phyloP scores from a whole-genome alignment of 345 rosid genomes.

The Rhizophora apiculata region DNA sequence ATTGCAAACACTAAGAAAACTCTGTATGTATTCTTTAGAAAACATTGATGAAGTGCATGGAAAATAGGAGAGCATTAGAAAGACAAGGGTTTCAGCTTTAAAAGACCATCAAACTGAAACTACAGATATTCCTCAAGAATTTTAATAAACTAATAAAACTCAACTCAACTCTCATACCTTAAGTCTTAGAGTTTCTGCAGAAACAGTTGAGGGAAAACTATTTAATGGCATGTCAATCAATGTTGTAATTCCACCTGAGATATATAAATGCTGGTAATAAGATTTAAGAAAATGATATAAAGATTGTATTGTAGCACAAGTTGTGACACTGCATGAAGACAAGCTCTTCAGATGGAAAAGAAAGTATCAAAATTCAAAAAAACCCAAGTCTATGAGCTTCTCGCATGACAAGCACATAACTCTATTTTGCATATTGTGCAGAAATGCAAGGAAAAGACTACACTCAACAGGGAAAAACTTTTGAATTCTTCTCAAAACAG shows the following conservation, averaged over 20 bases:
- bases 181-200: constrained; percentile 70
- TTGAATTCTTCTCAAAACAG: not conserved
- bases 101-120: constrained; percentile 1
- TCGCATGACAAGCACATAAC: not conserved
- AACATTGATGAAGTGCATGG: not conserved
- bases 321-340: not conserved
- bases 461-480: too few species aligned
- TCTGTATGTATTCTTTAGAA: not conserved
- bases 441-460: not conserved
- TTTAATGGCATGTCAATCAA: constrained; percentile 94
- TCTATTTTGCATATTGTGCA: not conserved
- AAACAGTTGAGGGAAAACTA: constrained; percentile 73
- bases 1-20: too few species aligned
- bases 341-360: not conserved
- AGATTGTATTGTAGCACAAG: not conserved
- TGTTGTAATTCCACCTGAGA: constrained; percentile 80
- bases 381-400: not conserved
- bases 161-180: constrained; percentile 43
- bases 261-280: not conserved
- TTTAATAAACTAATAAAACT: not conserved
- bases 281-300: not conserved
- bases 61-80: not conserved
- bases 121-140: not conserved
- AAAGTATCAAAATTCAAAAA: not conserved
- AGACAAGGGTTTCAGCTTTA: not conserved